Evolutionary conservation across 1,139 yeast genomes (phyloP), one percentile per base, ranked within the genome.

Genomic region (Suhomyces panamericanus): DNA sequence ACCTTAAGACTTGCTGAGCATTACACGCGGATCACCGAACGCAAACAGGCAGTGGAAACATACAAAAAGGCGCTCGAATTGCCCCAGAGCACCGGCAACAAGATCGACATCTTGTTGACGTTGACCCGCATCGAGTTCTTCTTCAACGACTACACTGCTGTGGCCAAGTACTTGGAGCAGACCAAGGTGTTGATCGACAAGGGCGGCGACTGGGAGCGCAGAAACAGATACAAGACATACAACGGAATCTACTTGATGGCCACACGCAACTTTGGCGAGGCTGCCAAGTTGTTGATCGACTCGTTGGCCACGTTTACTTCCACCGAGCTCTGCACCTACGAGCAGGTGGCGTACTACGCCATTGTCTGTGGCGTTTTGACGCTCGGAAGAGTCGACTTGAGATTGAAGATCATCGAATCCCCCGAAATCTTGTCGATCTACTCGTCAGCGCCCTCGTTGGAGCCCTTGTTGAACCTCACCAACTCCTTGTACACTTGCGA

Each of bases 191-290:
- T 88, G 61, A 89, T 93, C 59, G 99, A 93, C 58, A 86, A 89
- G 59, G 99, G 99, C 42, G 99, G 99, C 48, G 99, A 93, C 64
- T 93, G 99, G 99, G 99, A 95, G 69, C 87, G 99, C 66, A 83
- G 96, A 61, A 93, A 95, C 70, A 76, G 96, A 56, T 89, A 81
- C 73, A 93, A 95, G 70, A 89, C 98, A 7, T 95, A 93, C 68
- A 70, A 80, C 51, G 99, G 99, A 17, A 77, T 93, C 44, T 88
- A 88, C 64, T 73, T 81, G 41, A 70, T 93, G 77, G 87, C 96
- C 13, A 84, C 93, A 24, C 81, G 99, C 59, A 83, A 89, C 59
- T 95, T 95, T 59, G 71, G 72, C 28, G 95, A 88, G 55, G 96
- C 95, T 1, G 82, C 97, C 3, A 80, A 81, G 48, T 72, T 91